A percentile compares a stretch with the other conserved stretches of the same genome.
Conservation (phyloP, 352 stramenopile genomes). For the Pythium apleroticum region DNA sequence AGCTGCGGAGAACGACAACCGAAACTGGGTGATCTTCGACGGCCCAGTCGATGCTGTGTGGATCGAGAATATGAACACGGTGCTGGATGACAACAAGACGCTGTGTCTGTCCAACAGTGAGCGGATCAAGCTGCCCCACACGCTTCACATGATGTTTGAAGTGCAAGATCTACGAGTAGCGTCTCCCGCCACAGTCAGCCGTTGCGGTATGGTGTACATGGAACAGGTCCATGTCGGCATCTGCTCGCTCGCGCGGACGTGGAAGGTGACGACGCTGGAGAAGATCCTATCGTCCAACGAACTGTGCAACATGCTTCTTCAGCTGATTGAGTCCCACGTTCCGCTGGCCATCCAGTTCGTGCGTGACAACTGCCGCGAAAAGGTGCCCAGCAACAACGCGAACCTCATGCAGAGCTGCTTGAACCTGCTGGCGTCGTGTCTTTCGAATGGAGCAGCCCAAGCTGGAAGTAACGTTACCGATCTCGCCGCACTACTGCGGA, state of each 20-base stretch:
- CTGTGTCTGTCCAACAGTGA: slow-evolving; percentile 86
- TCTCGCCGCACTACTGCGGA: slow-evolving; percentile 57
- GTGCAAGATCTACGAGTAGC: slow-evolving; percentile 89
- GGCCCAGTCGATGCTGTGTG: slow-evolving; percentile 90
- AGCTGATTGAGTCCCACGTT: slow-evolving; percentile 83
- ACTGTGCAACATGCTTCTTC: slow-evolving; percentile 63
- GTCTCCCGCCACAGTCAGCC: slow-evolving; percentile 87
- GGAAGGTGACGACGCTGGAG: slow-evolving; percentile 74
- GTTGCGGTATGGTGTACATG: slow-evolving; percentile 93
- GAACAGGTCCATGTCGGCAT: slow-evolving; percentile 87
- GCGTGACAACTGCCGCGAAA: slow-evolving; percentile 87
- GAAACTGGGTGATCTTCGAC: slow-evolving; percentile 92
- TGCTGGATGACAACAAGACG: slow-evolving; percentile 89
- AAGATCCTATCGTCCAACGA: slow-evolving; percentile 56
- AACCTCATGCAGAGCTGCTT: slow-evolving; percentile 89
- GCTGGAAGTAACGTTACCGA: slow-evolving; percentile 48
- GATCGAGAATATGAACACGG: slow-evolving; percentile 94
- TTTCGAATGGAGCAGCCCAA: slow-evolving; percentile 43
- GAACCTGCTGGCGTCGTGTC: slow-evolving; percentile 82
- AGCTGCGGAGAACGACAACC: slow-evolving; percentile 72
- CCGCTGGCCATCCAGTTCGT: slow-evolving; percentile 85
- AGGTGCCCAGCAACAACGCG: slow-evolving; percentile 84
- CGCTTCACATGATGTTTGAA: slow-evolving; percentile 93
- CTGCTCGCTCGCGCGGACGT: slow-evolving; percentile 69
- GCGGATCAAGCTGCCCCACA: slow-evolving; percentile 84